A percentile compares a stretch with the other conserved stretches of the same genome.
These are phyloP conservation scores for Aspergillus cavernicola DNA, from an alignment of 495 filamentous ascomycete species.

Conservation along the genomic window DNA sequence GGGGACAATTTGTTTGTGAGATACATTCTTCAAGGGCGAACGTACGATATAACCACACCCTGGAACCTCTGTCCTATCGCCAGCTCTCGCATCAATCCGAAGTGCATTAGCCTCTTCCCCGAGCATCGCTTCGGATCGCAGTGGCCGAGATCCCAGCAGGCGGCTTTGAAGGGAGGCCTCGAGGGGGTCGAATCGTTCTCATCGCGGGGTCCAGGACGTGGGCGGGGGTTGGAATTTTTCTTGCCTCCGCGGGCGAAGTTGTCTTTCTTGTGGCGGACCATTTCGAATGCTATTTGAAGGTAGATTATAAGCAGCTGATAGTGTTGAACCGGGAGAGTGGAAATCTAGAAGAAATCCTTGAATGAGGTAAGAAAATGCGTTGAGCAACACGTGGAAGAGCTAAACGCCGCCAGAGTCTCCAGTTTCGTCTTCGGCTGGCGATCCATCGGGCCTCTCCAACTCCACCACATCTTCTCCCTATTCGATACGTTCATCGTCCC, in stretches of 20 bases:
- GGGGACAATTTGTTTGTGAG: too few relatives aligned
- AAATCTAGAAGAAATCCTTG: too few relatives aligned
- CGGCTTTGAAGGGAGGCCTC: slow-evolving; percentile 76
- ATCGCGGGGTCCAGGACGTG: slow-evolving; percentile 45
- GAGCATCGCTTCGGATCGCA: slow-evolving; percentile 97
- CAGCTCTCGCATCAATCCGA: slow-evolving; percentile 90
- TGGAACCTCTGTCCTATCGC: slow-evolving; percentile 84
- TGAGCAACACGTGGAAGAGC: slow-evolving; percentile 21
- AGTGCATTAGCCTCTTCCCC: slow-evolving; percentile 85
- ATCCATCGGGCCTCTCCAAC: slow-evolving; percentile 12
- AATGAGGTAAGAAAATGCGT: background rate
- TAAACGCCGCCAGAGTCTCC: slow-evolving; percentile 12
- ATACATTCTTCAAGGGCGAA: background rate
- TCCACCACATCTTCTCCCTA: slow-evolving; percentile 20
- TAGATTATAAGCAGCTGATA: background rate
- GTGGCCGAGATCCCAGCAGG: slow-evolving; percentile 96
- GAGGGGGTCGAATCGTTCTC: slow-evolving; percentile 33
- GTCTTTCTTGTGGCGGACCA: slow-evolving; percentile 96
- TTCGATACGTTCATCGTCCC: slow-evolving; percentile 7
- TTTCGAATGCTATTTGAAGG: slow-evolving; percentile 1
- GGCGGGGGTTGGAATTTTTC: slow-evolving; percentile 52
- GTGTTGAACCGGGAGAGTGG: too few relatives aligned
- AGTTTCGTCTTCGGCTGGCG: background rate
- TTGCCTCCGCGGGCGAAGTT: slow-evolving; percentile 68
- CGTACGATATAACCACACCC: slow-evolving; percentile 83